Base-by-base conservation (phyloP, 1,284 basidiomycete genomes). In the Cerrena zonata region DNA sequence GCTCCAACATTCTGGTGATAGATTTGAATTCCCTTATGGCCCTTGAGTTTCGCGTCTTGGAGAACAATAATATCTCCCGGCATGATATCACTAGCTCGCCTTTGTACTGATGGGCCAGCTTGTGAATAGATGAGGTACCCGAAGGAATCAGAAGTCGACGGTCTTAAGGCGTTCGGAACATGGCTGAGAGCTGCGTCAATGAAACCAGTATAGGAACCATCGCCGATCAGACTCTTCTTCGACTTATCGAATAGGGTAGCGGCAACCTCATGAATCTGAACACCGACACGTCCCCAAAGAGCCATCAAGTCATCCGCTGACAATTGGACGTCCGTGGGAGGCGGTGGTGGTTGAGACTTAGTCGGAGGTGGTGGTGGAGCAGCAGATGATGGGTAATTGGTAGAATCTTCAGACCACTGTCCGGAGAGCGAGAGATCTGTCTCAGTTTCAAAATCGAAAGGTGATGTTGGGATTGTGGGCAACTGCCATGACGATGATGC, bases 61-160 rank as follows among this genome's bases (percentile, higher is more conserved):
- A 94, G 69, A 47, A 82, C 78, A 38, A 92, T 75, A 4, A 96
- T 70, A 68, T 96, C 93, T 1, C 93, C 93, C 0, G 91, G 85
- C 72, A 91, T 76, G 51, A 92, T 87, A 48, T 94, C 91, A 61
- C 85, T 87, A 38, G 75, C 73, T 30, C 86, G 75, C 57, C 84
- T 82, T 65, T 87, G 79, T 51, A 93, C 85, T 2, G 82, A 73
- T 0, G 62, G 58, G 0, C 78, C 85, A 7, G 75, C 79, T 69
- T 94, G 91, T 52, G 78, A 73, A 62, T 89, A 93, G 26, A 93
- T 73, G 5, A 86, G 67, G 61, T 88, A 79, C 0, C 90, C 91
- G 66, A 85, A 91, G 11, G 71, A 71, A 59, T 45, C 67, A 52
- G 44, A 67, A 52, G 50, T 65, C 44, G 64, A 18, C 5, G 47